These are phyloP conservation scores for Gastrodia elata DNA, from an alignment of 106 monocot species.

Conservation along the genomic window DNA sequence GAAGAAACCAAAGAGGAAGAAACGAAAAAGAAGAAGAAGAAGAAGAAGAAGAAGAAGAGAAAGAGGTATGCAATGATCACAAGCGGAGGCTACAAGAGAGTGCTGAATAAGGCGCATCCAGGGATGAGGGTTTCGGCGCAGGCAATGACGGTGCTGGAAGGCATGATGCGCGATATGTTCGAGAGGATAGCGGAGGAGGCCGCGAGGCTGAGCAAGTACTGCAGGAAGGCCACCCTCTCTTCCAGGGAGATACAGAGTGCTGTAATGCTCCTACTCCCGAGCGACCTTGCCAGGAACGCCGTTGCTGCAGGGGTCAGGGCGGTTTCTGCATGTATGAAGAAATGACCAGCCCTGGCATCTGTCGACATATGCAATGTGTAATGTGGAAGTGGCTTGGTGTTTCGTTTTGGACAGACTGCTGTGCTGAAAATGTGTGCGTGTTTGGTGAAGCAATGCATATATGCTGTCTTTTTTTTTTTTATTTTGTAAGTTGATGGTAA, in stretches of 20 bases:
- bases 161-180: constrained; percentile 48
- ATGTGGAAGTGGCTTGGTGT: no score
- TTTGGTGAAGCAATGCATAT: no score
- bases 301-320: constrained; percentile 9
- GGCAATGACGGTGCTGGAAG: constrained; percentile 37
- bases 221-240: constrained; percentile 14
- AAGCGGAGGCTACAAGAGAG: constrained; percentile 31
- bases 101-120: constrained; percentile 50
- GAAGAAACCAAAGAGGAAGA: neutral
- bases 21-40: neutral
- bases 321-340: neutral
- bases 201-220: constrained; percentile 14
- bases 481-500: no score
- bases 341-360: no score
- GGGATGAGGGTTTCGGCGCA: constrained; percentile 22
- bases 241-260: constrained; percentile 26
- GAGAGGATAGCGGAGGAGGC: constrained; percentile 44
- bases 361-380: no score
- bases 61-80: neutral
- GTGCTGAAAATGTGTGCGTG: no score
- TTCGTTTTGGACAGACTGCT: no score
- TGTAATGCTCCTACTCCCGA: constrained; percentile 22
- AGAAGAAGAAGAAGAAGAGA: constrained; percentile 6
- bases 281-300: constrained; percentile 27
- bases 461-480: no score